These are phyloP conservation scores for Darksidea phi DNA, from an alignment of 495 filamentous ascomycete species.

Conservation along the genomic window DNA sequence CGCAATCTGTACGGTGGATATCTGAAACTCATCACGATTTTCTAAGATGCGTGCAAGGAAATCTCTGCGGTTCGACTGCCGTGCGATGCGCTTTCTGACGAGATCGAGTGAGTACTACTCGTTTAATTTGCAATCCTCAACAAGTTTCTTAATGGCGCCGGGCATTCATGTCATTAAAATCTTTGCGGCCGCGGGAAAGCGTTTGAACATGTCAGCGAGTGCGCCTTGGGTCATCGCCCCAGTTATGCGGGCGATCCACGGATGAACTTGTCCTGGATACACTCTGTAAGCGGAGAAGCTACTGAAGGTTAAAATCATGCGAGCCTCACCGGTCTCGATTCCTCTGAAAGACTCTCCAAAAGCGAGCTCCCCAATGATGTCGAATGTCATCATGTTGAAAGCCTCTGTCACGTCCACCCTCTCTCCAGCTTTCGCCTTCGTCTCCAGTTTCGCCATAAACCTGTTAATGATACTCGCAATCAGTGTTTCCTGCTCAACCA, in stretches of 20 bases:
- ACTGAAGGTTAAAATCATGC: too few relatives aligned
- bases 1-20: too few relatives aligned
- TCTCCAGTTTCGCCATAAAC: conserved; percentile 41
- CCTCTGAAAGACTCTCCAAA: conserved; percentile 61
- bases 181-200: not conserved
- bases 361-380: conserved; percentile 60
- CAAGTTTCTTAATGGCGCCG: too few relatives aligned
- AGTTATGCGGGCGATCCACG: conserved; percentile 56
- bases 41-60: too few relatives aligned
- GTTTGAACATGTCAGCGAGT: not conserved
- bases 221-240: conserved; percentile 28
- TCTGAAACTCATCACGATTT: too few relatives aligned
- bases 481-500: conserved; percentile 49
- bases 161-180: not conserved
- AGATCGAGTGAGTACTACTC: too few relatives aligned
- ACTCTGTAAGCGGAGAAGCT: too few relatives aligned
- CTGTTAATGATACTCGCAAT: conserved; percentile 46
- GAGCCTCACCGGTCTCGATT: conserved; percentile 49
- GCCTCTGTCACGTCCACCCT: conserved; percentile 49
- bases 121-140: too few relatives aligned
- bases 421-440: conserved; percentile 29
- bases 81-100: too few relatives aligned
- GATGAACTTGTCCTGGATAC: conserved; percentile 53
- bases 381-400: conserved; percentile 63
- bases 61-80: too few relatives aligned